phyloP scores from a whole-genome alignment of 2,329 filamentous ascomycete species.

The Phialocephala sp. region DNA sequence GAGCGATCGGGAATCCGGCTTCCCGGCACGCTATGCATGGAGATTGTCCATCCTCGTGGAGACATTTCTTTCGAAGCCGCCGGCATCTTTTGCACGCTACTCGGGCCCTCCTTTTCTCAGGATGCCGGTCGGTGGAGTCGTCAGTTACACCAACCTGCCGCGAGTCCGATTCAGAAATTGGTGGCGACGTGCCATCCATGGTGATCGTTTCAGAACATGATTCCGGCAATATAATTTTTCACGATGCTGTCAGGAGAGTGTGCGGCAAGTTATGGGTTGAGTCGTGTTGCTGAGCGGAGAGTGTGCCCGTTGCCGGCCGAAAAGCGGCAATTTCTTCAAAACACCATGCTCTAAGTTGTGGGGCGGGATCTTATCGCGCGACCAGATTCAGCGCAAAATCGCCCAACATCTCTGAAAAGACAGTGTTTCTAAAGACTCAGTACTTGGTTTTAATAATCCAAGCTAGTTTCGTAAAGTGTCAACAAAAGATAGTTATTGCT shows the following conservation, averaged over 20 bases:
- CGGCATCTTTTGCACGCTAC: constrained; percentile 18
- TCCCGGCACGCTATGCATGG: constrained; percentile 18
- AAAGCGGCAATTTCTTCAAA: constrained; percentile 1
- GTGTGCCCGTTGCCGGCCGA: not conserved
- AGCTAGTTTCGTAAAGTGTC: too few species aligned
- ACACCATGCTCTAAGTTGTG: constrained; percentile 1
- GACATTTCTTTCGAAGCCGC: constrained; percentile 16
- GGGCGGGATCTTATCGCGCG: not conserved
- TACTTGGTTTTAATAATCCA: not conserved
- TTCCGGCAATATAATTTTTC: not conserved
- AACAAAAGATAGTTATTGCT: too few species aligned
- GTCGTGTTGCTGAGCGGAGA: not conserved
- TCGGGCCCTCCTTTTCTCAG: constrained; percentile 8
- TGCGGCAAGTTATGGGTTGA: not conserved
- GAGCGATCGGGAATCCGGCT: constrained; percentile 1
- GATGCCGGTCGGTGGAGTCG: not conserved
- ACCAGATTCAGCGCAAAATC: not conserved
- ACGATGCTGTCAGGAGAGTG: constrained; percentile 1
- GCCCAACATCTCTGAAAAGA: not conserved
- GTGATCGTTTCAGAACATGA: not conserved
- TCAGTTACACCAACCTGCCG: not conserved
- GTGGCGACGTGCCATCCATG: constrained; percentile 2
- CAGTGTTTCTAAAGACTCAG: not conserved
- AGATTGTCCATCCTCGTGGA: constrained; percentile 11
- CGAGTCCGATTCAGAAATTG: not conserved